These are phyloP conservation scores for Cryptococcus sp. DNA, from an alignment of 1,284 basidiomycete species.

Conservation along the genomic window DNA sequence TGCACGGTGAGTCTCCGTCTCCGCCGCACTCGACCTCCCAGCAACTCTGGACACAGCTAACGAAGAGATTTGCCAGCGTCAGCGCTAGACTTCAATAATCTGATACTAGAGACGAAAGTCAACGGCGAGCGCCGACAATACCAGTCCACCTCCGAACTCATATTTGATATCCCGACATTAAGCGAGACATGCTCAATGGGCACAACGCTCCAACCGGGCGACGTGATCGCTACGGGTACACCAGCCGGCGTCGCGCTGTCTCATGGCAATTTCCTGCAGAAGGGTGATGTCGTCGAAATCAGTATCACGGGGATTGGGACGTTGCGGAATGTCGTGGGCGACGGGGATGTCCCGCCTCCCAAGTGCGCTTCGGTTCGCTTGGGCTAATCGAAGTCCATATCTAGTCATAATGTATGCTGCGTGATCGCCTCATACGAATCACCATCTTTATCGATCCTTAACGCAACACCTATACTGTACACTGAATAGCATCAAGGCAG, in stretches of 20 bases:
- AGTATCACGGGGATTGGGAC: conserved; percentile 39
- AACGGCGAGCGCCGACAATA: conserved; percentile 46
- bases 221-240: conserved; percentile 44
- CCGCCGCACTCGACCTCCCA: not conserved
- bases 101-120: conserved; percentile 39
- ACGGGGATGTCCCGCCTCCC: too few relatives aligned
- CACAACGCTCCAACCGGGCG: conserved; percentile 47
- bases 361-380: too few relatives aligned
- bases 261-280: conserved; percentile 34
- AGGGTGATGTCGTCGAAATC: conserved; percentile 45
- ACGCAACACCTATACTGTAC: too few relatives aligned
- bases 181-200: conserved; percentile 46
- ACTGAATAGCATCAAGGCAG: too few relatives aligned
- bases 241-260: conserved; percentile 45
- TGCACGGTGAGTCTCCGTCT: conserved; percentile 26
- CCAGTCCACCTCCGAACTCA: conserved; percentile 41
- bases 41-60: conserved; percentile 5
- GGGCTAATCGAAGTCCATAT: too few relatives aligned
- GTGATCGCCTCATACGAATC: too few relatives aligned
- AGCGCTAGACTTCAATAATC: conserved; percentile 27
- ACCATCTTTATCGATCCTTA: too few relatives aligned
- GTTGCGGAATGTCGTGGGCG: conserved; percentile 23
- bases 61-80: conserved; percentile 16
- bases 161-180: conserved; percentile 49
- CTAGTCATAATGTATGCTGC: too few relatives aligned